Percentiles rank a stretch among this genome's conserved stretches.
phyloP scores from a whole-genome alignment of 805 yeast species.

The Barnettozyma wickerhamii region DNA sequence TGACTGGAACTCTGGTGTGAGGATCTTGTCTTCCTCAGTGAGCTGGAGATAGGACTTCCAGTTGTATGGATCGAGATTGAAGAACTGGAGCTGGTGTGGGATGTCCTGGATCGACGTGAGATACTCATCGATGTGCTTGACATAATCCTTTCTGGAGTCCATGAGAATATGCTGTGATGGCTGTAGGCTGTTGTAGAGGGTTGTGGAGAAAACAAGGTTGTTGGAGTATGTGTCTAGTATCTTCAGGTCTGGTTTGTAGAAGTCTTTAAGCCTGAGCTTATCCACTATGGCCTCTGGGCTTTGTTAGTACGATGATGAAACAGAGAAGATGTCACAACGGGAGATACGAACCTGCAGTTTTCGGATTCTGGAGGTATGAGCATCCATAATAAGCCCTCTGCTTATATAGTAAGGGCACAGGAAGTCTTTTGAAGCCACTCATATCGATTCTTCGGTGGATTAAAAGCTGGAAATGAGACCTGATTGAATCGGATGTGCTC shows the following conservation, averaged over 20 bases:
- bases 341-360: constrained; percentile 7
- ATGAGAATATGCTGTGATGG: constrained; percentile 64
- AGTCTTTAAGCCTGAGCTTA: constrained; percentile 37
- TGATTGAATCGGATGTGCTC: too few relatives aligned
- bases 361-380: constrained; percentile 3
- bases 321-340: background rate
- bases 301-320: background rate
- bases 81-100: constrained; percentile 29
- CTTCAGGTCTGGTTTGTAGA: constrained; percentile 35
- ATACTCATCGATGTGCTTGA: constrained; percentile 12
- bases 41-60: constrained; percentile 59
- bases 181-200: constrained; percentile 52
- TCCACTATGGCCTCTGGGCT: constrained; percentile 37
- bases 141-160: constrained; percentile 42
- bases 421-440: constrained; percentile 9
- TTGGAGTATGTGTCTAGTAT: constrained; percentile 61
- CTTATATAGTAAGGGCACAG: constrained; percentile 8
- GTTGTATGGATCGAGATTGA: constrained; percentile 50
- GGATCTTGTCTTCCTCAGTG: constrained; percentile 38
- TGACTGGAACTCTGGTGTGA: constrained; percentile 34
- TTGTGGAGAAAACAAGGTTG: constrained; percentile 54
- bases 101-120: constrained; percentile 1
- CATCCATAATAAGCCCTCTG: constrained; percentile 13
- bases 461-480: too few relatives aligned
- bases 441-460: too few relatives aligned